Percentiles rank a stretch among this genome's conserved stretches.
Conservation (phyloP, 202 grass and related monocot genomes). For the Dendrocalamus latiflorus region DNA sequence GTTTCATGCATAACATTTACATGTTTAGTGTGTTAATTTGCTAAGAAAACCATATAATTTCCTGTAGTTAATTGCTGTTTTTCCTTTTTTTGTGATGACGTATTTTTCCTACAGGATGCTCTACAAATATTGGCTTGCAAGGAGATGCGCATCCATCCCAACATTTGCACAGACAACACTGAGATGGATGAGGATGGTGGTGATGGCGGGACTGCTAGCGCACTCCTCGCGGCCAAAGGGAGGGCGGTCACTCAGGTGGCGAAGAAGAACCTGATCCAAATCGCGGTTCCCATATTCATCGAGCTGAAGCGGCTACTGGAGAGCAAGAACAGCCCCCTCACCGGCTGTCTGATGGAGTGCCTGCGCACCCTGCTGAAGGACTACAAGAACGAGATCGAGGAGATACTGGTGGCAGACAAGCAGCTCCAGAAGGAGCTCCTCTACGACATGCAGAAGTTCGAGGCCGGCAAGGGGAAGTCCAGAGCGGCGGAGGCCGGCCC, state of each 20-base stretch:
- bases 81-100: background rate
- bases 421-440: conserved; percentile 87
- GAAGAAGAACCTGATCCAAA: too few species aligned
- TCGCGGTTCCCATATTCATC: too few species aligned
- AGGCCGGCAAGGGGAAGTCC: conserved; percentile 50
- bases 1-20: background rate
- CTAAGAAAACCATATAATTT: background rate
- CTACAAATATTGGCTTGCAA: too few species aligned
- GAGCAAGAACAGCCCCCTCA: conserved; percentile 76
- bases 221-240: too few species aligned
- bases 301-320: too few species aligned
- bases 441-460: conserved; percentile 83
- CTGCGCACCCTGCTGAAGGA: conserved; percentile 71
- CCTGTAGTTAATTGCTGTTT: background rate
- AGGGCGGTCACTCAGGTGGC: too few species aligned
- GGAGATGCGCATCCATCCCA: too few species aligned
- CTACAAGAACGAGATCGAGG: conserved; percentile 93
- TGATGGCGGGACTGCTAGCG: too few species aligned
- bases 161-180: too few species aligned
- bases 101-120: too few species aligned
- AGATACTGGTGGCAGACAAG: conserved; percentile 89
- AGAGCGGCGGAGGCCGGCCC: conserved; percentile 32
- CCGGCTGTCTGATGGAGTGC: conserved; percentile 86
- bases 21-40: background rate
- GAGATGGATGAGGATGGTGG: too few species aligned